phyloP scores from a whole-genome alignment of 495 filamentous ascomycete species.

The Annulohypoxylon stygium region DNA sequence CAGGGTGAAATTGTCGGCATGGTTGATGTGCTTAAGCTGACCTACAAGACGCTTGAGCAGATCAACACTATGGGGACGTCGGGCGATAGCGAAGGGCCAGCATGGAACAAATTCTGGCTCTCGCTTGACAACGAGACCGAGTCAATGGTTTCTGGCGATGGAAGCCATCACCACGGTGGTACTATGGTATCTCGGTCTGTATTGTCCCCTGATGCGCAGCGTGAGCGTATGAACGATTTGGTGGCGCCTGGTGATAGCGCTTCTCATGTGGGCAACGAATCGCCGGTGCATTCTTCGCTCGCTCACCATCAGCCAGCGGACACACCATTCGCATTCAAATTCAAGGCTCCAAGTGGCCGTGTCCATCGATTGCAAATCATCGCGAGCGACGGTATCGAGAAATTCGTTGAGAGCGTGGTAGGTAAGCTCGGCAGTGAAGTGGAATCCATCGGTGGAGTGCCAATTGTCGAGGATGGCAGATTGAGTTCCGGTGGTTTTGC shows the following conservation, averaged over 20 bases:
- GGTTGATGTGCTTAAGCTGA: slow-evolving; percentile 98
- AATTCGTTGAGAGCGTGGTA: slow-evolving; percentile 82
- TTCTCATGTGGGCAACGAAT: slow-evolving; percentile 88
- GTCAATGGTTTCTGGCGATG: slow-evolving; percentile 93
- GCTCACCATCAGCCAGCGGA: slow-evolving; percentile 71
- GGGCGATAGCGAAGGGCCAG: slow-evolving; percentile 88
- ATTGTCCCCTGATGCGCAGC: slow-evolving; percentile 81
- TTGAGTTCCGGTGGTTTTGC: slow-evolving; percentile 87
- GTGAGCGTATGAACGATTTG: slow-evolving; percentile 74
- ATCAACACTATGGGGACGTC: slow-evolving; percentile 76
- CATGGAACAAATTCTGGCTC: slow-evolving; percentile 99
- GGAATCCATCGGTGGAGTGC: slow-evolving; percentile 85
- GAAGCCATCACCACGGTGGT: slow-evolving; percentile 69
- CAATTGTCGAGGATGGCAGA: slow-evolving; percentile 80
- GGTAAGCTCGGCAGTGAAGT: slow-evolving; percentile 91
- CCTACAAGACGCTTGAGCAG: slow-evolving; percentile 97
- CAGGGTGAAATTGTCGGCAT: slow-evolving; percentile 97
- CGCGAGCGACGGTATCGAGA: slow-evolving; percentile 81
- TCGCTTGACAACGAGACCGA: slow-evolving; percentile 97
- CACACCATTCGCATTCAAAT: slow-evolving; percentile 95
- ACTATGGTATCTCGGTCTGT: slow-evolving; percentile 71
- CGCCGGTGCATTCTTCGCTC: slow-evolving; percentile 72
- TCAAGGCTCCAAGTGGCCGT: slow-evolving; percentile 96
- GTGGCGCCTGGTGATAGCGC: slow-evolving; percentile 94
- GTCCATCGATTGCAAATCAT: slow-evolving; percentile 92